Conservation (phyloP, 2,329 filamentous ascomycete genomes). For the Leptographium radiaticola region DNA sequence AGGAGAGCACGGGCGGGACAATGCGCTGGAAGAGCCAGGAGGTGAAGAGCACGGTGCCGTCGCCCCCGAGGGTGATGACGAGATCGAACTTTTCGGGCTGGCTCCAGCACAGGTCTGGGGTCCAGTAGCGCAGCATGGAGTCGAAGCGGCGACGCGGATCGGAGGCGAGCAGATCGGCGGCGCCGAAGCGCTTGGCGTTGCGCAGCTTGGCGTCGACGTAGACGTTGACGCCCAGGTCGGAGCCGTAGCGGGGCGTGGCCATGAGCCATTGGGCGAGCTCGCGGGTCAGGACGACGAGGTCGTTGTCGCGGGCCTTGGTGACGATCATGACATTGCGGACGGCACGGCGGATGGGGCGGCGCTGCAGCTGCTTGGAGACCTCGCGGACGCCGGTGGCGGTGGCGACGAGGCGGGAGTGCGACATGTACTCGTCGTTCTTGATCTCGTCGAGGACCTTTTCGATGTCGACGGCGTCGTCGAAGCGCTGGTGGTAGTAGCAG, state of each 20-base stretch:
- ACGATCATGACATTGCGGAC: constrained; percentile 97
- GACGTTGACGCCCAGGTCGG: constrained; percentile 82
- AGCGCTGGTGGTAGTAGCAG: constrained; percentile 95
- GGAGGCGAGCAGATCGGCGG: constrained; percentile 55
- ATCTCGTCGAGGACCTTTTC: constrained; percentile 93
- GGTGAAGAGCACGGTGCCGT: constrained; percentile 78
- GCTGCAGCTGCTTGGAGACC: constrained; percentile 88
- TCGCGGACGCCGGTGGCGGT: constrained; percentile 91
- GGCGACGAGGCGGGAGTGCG: constrained; percentile 85
- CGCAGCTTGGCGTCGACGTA: constrained; percentile 95
- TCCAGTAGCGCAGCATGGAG: constrained; percentile 89
- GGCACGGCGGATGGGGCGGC: constrained; percentile 79
- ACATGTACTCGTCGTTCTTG: constrained; percentile 75
- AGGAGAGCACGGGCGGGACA: constrained; percentile 73
- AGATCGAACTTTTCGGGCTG: constrained; percentile 92
- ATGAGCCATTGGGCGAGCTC: constrained; percentile 84
- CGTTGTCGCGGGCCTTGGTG: constrained; percentile 92
- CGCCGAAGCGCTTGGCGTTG: constrained; percentile 77
- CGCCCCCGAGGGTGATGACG: constrained; percentile 75
- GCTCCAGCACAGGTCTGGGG: constrained; percentile 87
- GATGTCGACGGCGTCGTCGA: constrained; percentile 91
- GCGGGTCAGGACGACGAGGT: constrained; percentile 75
- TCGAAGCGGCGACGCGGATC: constrained; percentile 69
- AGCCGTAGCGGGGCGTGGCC: constrained; percentile 77
- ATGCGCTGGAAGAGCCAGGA: constrained; percentile 88